Evolutionary conservation across 2,329 filamentous ascomycete genomes (phyloP).

Genomic region (Fusarium udum): DNA sequence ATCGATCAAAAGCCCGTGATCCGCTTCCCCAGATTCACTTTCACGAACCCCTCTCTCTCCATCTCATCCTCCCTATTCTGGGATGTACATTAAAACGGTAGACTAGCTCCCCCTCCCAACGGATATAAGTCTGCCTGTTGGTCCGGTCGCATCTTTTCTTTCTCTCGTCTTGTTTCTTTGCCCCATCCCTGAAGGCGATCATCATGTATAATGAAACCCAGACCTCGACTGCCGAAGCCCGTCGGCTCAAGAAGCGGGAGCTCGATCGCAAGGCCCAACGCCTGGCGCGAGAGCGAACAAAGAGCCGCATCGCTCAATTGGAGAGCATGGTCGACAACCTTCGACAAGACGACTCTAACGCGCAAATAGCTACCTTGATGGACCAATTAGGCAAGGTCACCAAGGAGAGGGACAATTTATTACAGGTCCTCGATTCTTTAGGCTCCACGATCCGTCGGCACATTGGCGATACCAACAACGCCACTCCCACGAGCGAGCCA

Average conservation of each 20-base stretch:
- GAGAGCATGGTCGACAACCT: constrained; percentile 44
- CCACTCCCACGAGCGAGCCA: background rate
- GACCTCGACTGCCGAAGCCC: constrained; percentile 19
- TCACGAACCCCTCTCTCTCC: background rate
- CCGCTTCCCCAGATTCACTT: constrained; percentile 18
- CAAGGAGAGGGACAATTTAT: constrained; percentile 37
- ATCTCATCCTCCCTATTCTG: background rate
- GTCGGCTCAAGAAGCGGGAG: constrained; percentile 45
- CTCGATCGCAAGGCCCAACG: constrained; percentile 47
- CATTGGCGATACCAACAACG: background rate
- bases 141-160: background rate
- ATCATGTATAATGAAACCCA: constrained; percentile 18
- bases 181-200: constrained; percentile 21
- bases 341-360: constrained; percentile 38
- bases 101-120: background rate
- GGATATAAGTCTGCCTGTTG: background rate
- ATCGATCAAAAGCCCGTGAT: constrained; percentile 5
- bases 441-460: constrained; percentile 31
- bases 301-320: constrained; percentile 45
- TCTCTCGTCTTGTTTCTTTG: background rate
- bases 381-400: constrained; percentile 41
- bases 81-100: background rate
- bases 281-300: constrained; percentile 45
- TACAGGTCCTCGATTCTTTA: constrained; percentile 25
- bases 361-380: constrained; percentile 38